Evolutionary conservation across 23 red algal species (phyloP), one percentile per base, ranked within the genome.

Genomic region (Gracilaria domingensis): DNA sequence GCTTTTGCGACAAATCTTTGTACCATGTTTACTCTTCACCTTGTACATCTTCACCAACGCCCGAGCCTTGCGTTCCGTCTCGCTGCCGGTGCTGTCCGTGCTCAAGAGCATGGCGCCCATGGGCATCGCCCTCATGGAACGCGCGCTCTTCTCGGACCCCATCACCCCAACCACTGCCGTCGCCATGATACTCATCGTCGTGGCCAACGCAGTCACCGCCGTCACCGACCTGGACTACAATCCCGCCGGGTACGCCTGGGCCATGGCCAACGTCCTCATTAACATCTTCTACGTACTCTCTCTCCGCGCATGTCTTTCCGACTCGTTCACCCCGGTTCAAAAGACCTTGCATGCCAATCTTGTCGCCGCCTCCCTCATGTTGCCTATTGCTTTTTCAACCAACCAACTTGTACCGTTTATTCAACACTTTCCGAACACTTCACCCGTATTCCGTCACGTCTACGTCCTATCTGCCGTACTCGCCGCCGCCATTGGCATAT

Each of bases 51-150:
- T 93, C 83, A 80, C 89, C 48, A 94, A 94, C 48, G 86, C 95
- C 18, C 75, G 87, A 6, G 76, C 89, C 23, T 67, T 97, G 37
- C 89, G 89, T 28, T 83, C 77, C 62, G 48, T 97, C 13, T 80
- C 85, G 20, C 53, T 97, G 29, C 95, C 95, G 24, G 77, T 97
- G 47, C 51, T 92, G 34, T 79, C 75, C 2, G 82, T 93, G 25
- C 72, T 97, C 16, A 97, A 97, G 62, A 81, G 69, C 30, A 47
- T 97, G 65, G 95, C 95, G 54, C 95, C 95, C 28, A 83, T 97
- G 67, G 89, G 85, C n/a, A 97, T 89, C 83, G 80, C 89, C 2
- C 66, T 93, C n/a, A 42, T 59, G 14, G 89, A 93, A 39, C 80
- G 79, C 0, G 61, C 59, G 4, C 23, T 93, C 25, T 91, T 85